A percentile compares a stretch with the other conserved stretches of the same genome.
Evolutionary conservation across 192 early-diverging fungal genomes (phyloP).

Genomic region (Geranomyces michiganensis): DNA sequence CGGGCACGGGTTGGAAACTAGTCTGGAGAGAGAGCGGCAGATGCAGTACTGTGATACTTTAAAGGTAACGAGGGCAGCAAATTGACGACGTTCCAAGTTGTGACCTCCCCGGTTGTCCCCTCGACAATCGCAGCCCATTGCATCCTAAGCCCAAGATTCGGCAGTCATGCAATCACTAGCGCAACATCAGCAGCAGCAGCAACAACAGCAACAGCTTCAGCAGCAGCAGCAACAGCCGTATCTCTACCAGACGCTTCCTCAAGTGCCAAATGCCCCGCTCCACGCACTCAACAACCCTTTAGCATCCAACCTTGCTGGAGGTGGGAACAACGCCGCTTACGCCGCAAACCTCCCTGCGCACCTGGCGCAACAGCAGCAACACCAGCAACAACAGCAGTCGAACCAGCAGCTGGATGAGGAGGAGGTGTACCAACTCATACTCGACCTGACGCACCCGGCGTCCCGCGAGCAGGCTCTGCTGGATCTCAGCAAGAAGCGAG

Average conservation of each 20-base stretch:
- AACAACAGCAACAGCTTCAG: constrained; percentile 17
- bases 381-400: constrained; percentile 30
- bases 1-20: too few relatives aligned
- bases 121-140: too few relatives aligned
- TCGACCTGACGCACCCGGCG: constrained; percentile 77
- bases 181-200: too few relatives aligned
- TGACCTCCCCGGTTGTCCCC: too few relatives aligned
- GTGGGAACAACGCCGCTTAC: not conserved
- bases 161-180: too few relatives aligned
- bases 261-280: constrained; percentile 12
- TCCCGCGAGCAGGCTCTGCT: constrained; percentile 86
- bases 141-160: too few relatives aligned
- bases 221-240: constrained; percentile 24
- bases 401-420: constrained; percentile 60
- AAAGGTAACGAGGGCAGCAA: too few relatives aligned
- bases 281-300: constrained; percentile 23
- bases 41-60: too few relatives aligned
- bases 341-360: not conserved
- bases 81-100: too few relatives aligned
- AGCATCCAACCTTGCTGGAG: not conserved
- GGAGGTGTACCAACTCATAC: constrained; percentile 84
- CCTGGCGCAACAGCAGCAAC: constrained; percentile 34
- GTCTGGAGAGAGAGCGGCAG: too few relatives aligned
- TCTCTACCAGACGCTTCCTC: constrained; percentile 29
- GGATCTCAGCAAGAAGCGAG: constrained; percentile 91